Base-by-base conservation (phyloP, 345 rosid species). In the Capsella bursapastoris region DNA sequence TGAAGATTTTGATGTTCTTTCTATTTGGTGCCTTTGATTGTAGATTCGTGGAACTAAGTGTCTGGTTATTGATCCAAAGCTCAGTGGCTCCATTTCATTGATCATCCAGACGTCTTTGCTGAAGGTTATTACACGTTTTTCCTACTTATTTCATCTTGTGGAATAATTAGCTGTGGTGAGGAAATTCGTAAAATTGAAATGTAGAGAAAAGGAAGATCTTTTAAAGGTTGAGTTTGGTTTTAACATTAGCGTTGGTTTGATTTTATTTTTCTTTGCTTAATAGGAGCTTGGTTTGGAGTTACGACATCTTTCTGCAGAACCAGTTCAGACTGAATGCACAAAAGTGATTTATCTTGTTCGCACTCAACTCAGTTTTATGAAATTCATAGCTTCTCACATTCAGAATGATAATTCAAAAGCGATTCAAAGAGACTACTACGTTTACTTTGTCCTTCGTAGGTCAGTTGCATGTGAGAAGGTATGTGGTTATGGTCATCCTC, bases 401-500 rank as follows among this genome's bases (percentile, higher is more conserved):
- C 90, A 82, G 4, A 55, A 82, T 74, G 97, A 92, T 78, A 72
- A 70, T 16, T 81, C 96, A 0, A 90, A 92, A 84, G 96, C 98
- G 62, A 81, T 89, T 68, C 94, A 90, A 68, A 86, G 97, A 81
- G 98, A 92, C 85, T 88, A 92, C 78, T 78, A 82, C 51, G 84
- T 92, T 63, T 92, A 83, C 84, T 95, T 95, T 82, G 98, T 90
- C 12, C 99, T 98, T 80, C 91, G 98, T 45, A 90, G 98, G n/a
- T 86, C 95, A 18, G 88, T 95, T 75, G 96, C 90, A 66, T 95
- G 99, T 57, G 99, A 95, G 89, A 95, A 91, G 96, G 99, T 95
- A 68, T 18, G 64, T 45, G 65, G 59, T 75, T 57, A n/a, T 68
- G 66, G 7, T 57, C 59, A 16, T 48, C 53, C 4, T 9, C 15